Conservation (phyloP, 2,329 filamentous ascomycete species). For the Verticillium albo-atrum region DNA sequence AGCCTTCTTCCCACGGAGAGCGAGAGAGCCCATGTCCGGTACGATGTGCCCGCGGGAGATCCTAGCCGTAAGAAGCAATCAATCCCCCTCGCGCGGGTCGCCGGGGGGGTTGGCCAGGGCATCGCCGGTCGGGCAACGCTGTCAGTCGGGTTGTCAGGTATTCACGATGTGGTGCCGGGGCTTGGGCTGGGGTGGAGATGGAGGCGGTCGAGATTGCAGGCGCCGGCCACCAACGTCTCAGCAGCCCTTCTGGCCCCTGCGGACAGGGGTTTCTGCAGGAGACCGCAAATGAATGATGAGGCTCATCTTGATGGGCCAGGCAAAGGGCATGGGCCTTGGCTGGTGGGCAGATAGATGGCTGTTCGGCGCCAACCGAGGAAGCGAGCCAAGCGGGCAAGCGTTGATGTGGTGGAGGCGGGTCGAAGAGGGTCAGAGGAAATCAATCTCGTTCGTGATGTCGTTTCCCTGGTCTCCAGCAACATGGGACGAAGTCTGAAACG, state of each 20-base stretch:
- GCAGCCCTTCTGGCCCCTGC: not conserved
- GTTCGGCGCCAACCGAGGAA: conserved; percentile 2
- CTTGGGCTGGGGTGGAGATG: not conserved
- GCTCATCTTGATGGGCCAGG: not conserved
- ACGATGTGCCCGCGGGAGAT: not conserved
- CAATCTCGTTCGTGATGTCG: not conserved
- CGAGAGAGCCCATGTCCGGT: not conserved
- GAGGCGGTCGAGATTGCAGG: conserved; percentile 1
- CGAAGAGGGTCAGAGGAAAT: too few species aligned
- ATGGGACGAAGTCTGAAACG: not conserved
- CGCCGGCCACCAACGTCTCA: conserved; percentile 1
- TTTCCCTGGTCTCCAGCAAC: not conserved
- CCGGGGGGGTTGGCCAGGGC: not conserved
- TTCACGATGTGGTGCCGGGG: not conserved
- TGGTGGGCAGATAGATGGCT: not conserved
- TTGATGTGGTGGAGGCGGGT: conserved; percentile 7
- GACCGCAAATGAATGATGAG: not conserved
- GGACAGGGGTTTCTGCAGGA: not conserved
- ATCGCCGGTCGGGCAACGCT: not conserved
- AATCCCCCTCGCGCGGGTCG: not conserved
- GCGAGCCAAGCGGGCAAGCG: conserved; percentile 8
- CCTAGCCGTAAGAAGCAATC: not conserved
- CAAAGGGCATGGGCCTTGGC: not conserved
- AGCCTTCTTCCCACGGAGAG: not conserved
- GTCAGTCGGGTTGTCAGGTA: not conserved